phyloP scores from a whole-genome alignment of 768 basidiomycete species.

The Panus rudis region DNA sequence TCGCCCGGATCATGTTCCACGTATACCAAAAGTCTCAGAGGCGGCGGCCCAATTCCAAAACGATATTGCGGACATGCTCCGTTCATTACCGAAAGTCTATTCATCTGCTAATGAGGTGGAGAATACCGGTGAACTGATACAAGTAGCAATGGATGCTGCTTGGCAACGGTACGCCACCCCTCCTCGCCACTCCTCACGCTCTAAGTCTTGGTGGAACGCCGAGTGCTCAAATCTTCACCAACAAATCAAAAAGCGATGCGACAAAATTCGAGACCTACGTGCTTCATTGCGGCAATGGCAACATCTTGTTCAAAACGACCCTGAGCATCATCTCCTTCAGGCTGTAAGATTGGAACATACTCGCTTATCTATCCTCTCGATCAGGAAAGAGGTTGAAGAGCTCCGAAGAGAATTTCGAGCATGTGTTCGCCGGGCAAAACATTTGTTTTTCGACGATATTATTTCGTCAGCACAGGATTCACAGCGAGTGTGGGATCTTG shows the following conservation, averaged over 20 bases:
- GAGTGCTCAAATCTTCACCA: not conserved
- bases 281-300: too few relatives aligned
- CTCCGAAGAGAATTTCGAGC: too few relatives aligned
- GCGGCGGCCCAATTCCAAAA: not conserved
- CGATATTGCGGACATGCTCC: not conserved
- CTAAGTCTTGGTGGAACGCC: slow-evolving; percentile 9
- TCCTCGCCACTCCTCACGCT: not conserved
- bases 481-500: slow-evolving; percentile 7
- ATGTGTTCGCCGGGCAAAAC: slow-evolving; percentile 3
- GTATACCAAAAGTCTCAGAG: slow-evolving; percentile 1
- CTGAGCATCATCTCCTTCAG: too few relatives aligned
- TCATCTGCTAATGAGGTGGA: slow-evolving; percentile 1
- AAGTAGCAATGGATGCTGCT: not conserved
- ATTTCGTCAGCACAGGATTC: slow-evolving; percentile 4
- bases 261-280: too few relatives aligned
- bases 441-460: slow-evolving; percentile 1
- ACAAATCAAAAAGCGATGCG: too few relatives aligned
- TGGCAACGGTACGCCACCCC: not conserved
- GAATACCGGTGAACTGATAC: not conserved
- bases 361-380: too few relatives aligned
- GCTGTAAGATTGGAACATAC: too few relatives aligned
- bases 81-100: not conserved
- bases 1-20: not conserved
- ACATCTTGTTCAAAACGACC: too few relatives aligned
- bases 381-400: too few relatives aligned